phyloP scores from a whole-genome alignment of 2,329 filamentous ascomycete species.

The Aphanoascus verrucosus region DNA sequence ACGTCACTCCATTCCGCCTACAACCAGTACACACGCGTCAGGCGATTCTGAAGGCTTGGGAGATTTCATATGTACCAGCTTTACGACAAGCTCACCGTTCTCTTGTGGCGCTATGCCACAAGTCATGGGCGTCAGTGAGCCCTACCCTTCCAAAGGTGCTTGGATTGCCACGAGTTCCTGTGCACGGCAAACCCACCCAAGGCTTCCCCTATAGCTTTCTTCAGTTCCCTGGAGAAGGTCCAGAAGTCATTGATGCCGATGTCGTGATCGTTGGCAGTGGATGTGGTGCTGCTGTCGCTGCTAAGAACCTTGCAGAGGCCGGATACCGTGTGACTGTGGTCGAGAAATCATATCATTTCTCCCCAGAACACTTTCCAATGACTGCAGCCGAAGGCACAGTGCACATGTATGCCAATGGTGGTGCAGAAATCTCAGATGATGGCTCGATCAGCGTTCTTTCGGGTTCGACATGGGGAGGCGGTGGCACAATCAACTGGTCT shows the following conservation, averaged over 20 bases:
- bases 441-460: constrained; percentile 51
- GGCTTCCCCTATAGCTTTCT: constrained; percentile 48
- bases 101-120: constrained; percentile 41
- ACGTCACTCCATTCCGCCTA: constrained; percentile 43
- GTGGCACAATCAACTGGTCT: constrained; percentile 80
- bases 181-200: constrained; percentile 42
- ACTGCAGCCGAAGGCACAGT: constrained; percentile 47
- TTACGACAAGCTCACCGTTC: constrained; percentile 42
- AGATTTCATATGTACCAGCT: constrained; percentile 41
- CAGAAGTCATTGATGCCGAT: constrained; percentile 61
- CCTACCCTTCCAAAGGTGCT: constrained; percentile 42
- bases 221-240: constrained; percentile 43
- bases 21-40: constrained; percentile 47
- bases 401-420: constrained; percentile 61
- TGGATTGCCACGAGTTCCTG: constrained; percentile 45
- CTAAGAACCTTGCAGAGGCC: constrained; percentile 68
- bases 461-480: constrained; percentile 70
- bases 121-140: constrained; percentile 44
- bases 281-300: constrained; percentile 70
- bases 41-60: constrained; percentile 44
- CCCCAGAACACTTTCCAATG: constrained; percentile 65
- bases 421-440: constrained; percentile 47
- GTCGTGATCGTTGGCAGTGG: constrained; percentile 79
- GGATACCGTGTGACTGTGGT: constrained; percentile 67
- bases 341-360: constrained; percentile 71